Conservation (phyloP, 768 basidiomycete species). For the Mycena crocata region DNA sequence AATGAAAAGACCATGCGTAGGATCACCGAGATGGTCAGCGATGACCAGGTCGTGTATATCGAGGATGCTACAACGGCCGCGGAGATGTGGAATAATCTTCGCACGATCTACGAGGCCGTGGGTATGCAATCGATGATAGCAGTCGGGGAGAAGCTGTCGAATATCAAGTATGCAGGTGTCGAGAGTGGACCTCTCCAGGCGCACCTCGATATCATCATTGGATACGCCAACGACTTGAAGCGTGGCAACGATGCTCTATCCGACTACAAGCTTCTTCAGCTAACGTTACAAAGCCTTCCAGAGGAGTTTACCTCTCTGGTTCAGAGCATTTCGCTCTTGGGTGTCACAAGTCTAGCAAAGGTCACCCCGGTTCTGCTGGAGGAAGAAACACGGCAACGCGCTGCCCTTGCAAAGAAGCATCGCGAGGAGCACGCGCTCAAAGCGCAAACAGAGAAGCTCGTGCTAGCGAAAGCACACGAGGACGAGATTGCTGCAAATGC, state of each 20-base stretch:
- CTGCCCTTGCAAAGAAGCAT: not conserved
- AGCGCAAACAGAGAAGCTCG: not conserved
- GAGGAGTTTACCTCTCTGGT: constrained; percentile 1
- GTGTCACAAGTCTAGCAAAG: not conserved
- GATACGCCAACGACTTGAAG: not conserved
- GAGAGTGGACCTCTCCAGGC: not conserved
- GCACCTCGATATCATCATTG: not conserved
- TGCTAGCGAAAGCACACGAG: not conserved
- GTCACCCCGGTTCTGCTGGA: not conserved
- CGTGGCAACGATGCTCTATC: not conserved
- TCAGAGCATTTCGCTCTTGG: not conserved
- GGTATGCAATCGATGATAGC: not conserved
- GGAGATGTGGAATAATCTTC: not conserved
- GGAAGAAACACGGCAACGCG: not conserved
- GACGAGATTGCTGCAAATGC: not conserved
- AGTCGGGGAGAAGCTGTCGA: not conserved
- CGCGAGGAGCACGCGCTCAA: not conserved
- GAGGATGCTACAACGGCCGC: not conserved
- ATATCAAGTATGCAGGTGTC: not conserved
- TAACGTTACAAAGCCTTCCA: not conserved
- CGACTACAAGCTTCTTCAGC: constrained; percentile 2
- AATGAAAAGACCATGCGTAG: constrained; percentile 9
- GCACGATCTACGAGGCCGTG: not conserved
- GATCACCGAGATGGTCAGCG: constrained; percentile 10
- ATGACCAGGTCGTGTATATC: constrained; percentile 3